Conservation (phyloP, 495 filamentous ascomycete genomes). For the Xylaria castorea region DNA sequence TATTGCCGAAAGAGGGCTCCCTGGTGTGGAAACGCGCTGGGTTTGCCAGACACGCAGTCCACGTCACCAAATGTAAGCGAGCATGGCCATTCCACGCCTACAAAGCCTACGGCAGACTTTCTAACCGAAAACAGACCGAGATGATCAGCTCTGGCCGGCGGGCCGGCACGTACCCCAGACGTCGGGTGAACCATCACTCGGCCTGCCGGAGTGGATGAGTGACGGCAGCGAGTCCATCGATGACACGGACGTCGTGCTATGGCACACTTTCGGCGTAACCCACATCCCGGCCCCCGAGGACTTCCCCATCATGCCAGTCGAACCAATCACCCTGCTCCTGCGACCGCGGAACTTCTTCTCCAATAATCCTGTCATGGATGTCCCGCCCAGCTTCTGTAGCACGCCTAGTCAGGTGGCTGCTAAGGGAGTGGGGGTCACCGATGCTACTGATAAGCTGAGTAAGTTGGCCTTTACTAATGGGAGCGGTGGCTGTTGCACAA, state of each 20-base stretch:
- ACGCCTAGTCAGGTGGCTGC: conserved; percentile 73
- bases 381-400: conserved; percentile 78
- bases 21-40: conserved; percentile 94
- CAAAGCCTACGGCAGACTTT: neutral
- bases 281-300: conserved; percentile 95
- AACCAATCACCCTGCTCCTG: conserved; percentile 85
- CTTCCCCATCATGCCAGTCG: conserved; percentile 93
- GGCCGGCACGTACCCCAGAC: conserved; percentile 95
- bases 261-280: conserved; percentile 94
- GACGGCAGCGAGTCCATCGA: conserved; percentile 75
- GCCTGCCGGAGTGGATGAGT: conserved; percentile 84
- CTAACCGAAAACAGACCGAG: conserved; percentile 61
- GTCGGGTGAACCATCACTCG: conserved; percentile 79
- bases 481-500: conserved; percentile 41
- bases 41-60: conserved; percentile 89
- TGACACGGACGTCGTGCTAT: conserved; percentile 88
- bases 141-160: conserved; percentile 89
- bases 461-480: conserved; percentile 48
- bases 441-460: conserved; percentile 55
- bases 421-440: conserved; percentile 52
- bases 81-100: neutral
- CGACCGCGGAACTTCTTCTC: conserved; percentile 88
- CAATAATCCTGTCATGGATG: conserved; percentile 85
- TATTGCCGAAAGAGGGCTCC: conserved; percentile 84
- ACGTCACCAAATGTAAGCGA: conserved; percentile 85